These are phyloP conservation scores for Rhizophagus prolifer DNA, from an alignment of 192 early-diverging fungal genomes.

Conservation along the genomic window DNA sequence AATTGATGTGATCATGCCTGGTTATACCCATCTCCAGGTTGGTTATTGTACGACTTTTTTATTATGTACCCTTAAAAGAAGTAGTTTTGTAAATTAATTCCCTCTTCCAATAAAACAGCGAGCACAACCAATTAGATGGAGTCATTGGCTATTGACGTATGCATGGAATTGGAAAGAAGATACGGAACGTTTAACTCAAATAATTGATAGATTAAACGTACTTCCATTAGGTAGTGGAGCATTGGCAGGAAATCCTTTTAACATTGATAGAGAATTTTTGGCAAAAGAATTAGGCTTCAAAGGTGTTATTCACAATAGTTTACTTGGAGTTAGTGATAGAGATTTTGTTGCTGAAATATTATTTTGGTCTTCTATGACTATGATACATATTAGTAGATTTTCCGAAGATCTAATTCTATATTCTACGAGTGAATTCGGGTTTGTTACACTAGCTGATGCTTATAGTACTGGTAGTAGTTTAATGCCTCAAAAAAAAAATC, in stretches of 20 bases:
- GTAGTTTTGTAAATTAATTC: background rate
- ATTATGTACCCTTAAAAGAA: background rate
- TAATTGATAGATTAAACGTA: conserved; percentile 77
- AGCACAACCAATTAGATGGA: conserved; percentile 98
- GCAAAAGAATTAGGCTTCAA: conserved; percentile 87
- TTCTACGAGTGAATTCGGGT: conserved; percentile 89
- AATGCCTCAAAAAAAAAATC: conserved; percentile 99
- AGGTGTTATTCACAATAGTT: conserved; percentile 82
- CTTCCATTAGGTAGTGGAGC: conserved; percentile 93
- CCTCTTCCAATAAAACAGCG: conserved; percentile 46
- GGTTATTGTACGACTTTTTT: background rate
- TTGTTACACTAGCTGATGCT: conserved; percentile 92
- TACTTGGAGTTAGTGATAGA: conserved; percentile 90
- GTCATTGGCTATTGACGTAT: conserved; percentile 85
- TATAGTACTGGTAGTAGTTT: conserved; percentile 89
- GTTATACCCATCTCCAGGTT: conserved; percentile 97
- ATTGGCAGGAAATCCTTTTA: conserved; percentile 95
- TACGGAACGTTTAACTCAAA: conserved; percentile 77
- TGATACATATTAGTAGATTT: conserved; percentile 88
- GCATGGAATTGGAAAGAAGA: conserved; percentile 92
- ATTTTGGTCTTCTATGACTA: conserved; percentile 88
- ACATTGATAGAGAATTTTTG: conserved; percentile 89
- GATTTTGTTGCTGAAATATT: conserved; percentile 98
- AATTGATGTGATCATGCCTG: conserved; percentile 96
- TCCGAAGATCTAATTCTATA: conserved; percentile 98